phyloP scores from a whole-genome alignment of 2,329 filamentous ascomycete genomes.

The Xylariaceae sp. region DNA sequence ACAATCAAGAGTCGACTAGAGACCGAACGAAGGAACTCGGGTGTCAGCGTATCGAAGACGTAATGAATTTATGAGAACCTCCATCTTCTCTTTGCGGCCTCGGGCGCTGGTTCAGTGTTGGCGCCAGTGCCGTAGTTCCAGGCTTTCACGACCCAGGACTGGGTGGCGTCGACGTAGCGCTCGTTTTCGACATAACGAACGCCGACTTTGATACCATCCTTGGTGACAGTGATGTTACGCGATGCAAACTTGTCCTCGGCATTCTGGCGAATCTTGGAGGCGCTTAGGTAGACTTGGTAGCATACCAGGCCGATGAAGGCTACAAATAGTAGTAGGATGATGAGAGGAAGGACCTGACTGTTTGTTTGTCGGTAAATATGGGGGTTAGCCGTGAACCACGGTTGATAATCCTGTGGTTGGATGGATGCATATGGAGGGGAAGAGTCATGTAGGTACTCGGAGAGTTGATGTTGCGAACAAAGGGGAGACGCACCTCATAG shows the following conservation, averaged over 20 bases:
- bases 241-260: slow-evolving; percentile 66
- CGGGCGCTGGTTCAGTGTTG: slow-evolving; percentile 21
- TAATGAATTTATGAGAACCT: background rate
- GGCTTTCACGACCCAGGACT: slow-evolving; percentile 61
- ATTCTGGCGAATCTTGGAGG: slow-evolving; percentile 58
- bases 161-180: slow-evolving; percentile 67
- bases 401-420: slow-evolving; percentile 4
- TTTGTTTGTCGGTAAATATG: slow-evolving; percentile 6
- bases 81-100: slow-evolving; percentile 11
- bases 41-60: background rate
- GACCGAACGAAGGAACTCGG: background rate
- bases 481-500: slow-evolving; percentile 22
- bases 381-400: background rate
- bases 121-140: slow-evolving; percentile 48
- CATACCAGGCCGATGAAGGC: slow-evolving; percentile 57
- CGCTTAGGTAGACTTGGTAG: slow-evolving; percentile 67
- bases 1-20: background rate
- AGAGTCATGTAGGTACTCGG: background rate
- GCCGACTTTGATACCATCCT: slow-evolving; percentile 67
- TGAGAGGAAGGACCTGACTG: slow-evolving; percentile 60
- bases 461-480: background rate
- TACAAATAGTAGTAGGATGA: slow-evolving; percentile 57
- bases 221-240: slow-evolving; percentile 70
- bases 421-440: too few relatives aligned
- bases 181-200: slow-evolving; percentile 64